Evolutionary conservation across 1,139 yeast species (phyloP).

Genomic region (Casaregolazyma lundiana): DNA sequence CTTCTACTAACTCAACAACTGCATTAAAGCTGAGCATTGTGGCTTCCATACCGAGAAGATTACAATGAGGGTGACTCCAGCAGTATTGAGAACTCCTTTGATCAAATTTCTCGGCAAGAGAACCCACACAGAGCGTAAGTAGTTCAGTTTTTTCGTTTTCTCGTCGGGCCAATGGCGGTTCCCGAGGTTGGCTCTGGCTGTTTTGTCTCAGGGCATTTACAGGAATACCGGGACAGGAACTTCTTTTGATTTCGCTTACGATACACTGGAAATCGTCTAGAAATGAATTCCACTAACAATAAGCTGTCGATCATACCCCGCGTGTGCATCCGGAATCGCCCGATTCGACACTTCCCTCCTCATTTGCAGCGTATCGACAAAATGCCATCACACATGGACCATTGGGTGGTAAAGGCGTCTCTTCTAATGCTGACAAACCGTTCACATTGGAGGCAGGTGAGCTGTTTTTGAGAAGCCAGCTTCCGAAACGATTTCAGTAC

Average conservation of each 20-base stretch:
- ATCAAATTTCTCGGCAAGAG: conserved; percentile 40
- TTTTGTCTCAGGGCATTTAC: too few relatives aligned
- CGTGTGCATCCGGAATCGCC: conserved; percentile 46
- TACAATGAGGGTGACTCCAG: conserved; percentile 30
- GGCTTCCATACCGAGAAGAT: not conserved
- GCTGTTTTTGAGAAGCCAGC: conserved; percentile 54
- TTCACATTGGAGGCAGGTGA: conserved; percentile 46
- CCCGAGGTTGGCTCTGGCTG: too few relatives aligned
- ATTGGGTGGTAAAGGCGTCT: conserved; percentile 26
- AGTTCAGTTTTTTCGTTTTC: not conserved
- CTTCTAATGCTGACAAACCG: conserved; percentile 23
- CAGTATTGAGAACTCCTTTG: conserved; percentile 34
- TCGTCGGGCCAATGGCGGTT: too few relatives aligned
- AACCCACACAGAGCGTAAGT: conserved; percentile 13
- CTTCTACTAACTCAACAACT: not conserved
- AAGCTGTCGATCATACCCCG: conserved; percentile 36
- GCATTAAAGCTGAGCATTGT: not conserved
- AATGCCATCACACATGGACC: conserved; percentile 41
- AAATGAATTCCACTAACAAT: conserved; percentile 11
- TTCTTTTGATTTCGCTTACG: too few relatives aligned
- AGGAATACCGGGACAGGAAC: too few relatives aligned
- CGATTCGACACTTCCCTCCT: conserved; percentile 42
- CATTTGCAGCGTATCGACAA: conserved; percentile 39
- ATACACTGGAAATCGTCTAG: not conserved
- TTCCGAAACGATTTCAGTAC: conserved; percentile 70